Conservation (phyloP, 768 basidiomycete genomes). For the Hericium coralloides region DNA sequence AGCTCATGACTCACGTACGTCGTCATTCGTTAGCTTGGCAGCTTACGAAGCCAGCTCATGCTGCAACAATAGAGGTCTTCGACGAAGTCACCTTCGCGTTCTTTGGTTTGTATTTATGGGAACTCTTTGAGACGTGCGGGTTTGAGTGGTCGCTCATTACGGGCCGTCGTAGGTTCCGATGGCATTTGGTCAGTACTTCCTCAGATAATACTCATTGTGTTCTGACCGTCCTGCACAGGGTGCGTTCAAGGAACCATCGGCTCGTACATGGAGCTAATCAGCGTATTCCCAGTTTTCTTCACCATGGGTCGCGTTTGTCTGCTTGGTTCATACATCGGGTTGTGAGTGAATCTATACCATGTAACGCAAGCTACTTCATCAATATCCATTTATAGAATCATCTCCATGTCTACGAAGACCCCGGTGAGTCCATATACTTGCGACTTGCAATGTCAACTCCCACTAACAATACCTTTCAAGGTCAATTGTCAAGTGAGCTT, state of each 20-base stretch:
- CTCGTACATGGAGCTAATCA: too few species aligned
- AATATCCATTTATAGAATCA: background rate
- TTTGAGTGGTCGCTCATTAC: conserved; percentile 63
- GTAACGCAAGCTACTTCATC: background rate
- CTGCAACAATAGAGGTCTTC: conserved; percentile 44
- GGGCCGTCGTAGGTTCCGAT: conserved; percentile 48
- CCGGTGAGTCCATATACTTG: background rate
- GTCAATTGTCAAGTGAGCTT: background rate
- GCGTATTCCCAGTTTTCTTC: background rate
- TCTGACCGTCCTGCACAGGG: too few species aligned
- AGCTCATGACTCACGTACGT: conserved; percentile 19
- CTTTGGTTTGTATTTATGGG: conserved; percentile 63
- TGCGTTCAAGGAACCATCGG: too few species aligned
- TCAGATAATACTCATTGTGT: too few species aligned
- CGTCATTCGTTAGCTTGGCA: background rate
- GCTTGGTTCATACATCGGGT: background rate
- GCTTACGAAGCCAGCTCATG: background rate
- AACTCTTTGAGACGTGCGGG: conserved; percentile 48
- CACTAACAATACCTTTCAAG: background rate
- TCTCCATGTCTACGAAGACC: background rate
- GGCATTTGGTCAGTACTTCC: conserved; percentile 37
- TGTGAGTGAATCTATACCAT: background rate
- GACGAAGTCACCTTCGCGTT: conserved; percentile 51
- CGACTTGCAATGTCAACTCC: background rate
- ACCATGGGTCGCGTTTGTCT: background rate